These are phyloP conservation scores for Aspergillus awamori DNA, from an alignment of 2,329 filamentous ascomycete genomes.

Conservation along the genomic window DNA sequence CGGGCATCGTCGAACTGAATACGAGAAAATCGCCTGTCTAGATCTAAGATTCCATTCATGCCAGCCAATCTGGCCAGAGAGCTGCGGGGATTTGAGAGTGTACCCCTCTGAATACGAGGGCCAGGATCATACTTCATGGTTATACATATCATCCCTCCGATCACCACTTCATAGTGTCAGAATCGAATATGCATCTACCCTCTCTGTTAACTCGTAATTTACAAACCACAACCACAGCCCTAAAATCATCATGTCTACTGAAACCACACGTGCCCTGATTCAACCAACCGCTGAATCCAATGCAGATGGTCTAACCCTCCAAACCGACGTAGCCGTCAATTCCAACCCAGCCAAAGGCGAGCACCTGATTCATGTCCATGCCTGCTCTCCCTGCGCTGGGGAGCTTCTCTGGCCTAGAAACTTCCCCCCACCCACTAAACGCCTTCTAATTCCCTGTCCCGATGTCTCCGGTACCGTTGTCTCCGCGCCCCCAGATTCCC, in stretches of 20 bases:
- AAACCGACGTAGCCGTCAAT: slow-evolving; percentile 17
- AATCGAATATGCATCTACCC: neutral
- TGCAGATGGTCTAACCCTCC: slow-evolving; percentile 10
- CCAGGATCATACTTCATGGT: neutral
- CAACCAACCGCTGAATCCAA: slow-evolving; percentile 13
- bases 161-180: neutral
- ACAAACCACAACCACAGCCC: neutral
- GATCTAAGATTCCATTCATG: neutral
- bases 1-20: neutral
- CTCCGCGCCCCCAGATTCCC: slow-evolving; percentile 35
- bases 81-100: too few relatives aligned
- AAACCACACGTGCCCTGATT: slow-evolving; percentile 18
- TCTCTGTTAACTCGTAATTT: neutral
- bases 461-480: slow-evolving; percentile 49
- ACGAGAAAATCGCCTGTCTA: neutral
- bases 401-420: slow-evolving; percentile 50
- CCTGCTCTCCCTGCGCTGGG: slow-evolving; percentile 44
- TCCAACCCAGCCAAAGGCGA: slow-evolving; percentile 30
- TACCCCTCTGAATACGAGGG: too few relatives aligned
- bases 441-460: slow-evolving; percentile 43
- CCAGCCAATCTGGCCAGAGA: too few relatives aligned
- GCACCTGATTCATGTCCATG: slow-evolving; percentile 46
- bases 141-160: neutral
- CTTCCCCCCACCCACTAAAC: slow-evolving; percentile 25
- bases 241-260: neutral